A percentile compares a stretch with the other conserved stretches of the same genome.
phyloP scores from a whole-genome alignment of 2,329 filamentous ascomycete species.

The Gliomastix tumulicola region DNA sequence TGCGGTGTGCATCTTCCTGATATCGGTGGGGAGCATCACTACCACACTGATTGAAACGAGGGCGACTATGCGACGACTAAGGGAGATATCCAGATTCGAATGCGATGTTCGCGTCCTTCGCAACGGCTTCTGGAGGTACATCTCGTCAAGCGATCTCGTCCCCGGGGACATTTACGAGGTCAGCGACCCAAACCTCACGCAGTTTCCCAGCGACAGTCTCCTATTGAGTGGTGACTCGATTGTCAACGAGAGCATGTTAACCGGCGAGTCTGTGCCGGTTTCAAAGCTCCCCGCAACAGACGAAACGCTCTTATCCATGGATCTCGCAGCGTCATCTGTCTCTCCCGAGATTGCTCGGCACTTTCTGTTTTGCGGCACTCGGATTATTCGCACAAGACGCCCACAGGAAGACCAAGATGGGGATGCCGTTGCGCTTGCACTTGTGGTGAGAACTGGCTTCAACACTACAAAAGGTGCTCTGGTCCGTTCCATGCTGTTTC shows the following conservation, averaged over 20 bases:
- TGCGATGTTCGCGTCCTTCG: constrained; percentile 91
- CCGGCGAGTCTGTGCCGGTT: constrained; percentile 89
- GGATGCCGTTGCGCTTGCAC: constrained; percentile 83
- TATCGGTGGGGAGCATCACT: constrained; percentile 86
- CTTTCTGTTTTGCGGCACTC: constrained; percentile 91
- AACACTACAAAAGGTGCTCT: constrained; percentile 95
- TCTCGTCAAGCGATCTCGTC: constrained; percentile 81
- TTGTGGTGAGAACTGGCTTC: constrained; percentile 92
- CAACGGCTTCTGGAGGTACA: constrained; percentile 80
- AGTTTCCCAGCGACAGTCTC: constrained; percentile 89
- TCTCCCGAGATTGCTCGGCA: constrained; percentile 78
- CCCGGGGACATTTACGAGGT: constrained; percentile 96
- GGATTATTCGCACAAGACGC: constrained; percentile 82
- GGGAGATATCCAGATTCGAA: constrained; percentile 89
- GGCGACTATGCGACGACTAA: constrained; percentile 76
- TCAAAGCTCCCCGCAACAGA: constrained; percentile 84
- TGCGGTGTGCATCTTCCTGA: constrained; percentile 86
- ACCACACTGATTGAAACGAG: constrained; percentile 81
- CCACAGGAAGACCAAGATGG: constrained; percentile 82
- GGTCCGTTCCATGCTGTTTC: constrained; percentile 96
- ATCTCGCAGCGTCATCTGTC: constrained; percentile 75
- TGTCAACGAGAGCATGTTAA: constrained; percentile 96
- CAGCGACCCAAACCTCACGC: constrained; percentile 80
- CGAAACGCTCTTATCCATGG: constrained; percentile 67
- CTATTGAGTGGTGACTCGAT: constrained; percentile 92